Percentiles rank a stretch among this genome's conserved stretches.
phyloP scores from a whole-genome alignment of 108 stramenopile species.

The Thalassiosira profunda region DNA sequence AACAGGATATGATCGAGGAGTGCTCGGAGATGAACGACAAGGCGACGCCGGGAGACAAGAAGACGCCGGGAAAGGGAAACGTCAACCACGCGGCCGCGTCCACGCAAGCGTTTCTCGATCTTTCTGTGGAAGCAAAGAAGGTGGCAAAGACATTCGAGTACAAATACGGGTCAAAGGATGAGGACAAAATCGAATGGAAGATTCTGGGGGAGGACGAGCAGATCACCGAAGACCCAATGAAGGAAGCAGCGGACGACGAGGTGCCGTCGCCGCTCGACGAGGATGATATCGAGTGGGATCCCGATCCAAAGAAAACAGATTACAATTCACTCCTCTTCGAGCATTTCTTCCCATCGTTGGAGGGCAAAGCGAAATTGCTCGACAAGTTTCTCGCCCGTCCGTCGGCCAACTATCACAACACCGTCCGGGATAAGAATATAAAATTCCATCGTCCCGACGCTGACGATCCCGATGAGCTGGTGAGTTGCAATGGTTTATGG shows the following conservation, averaged over 20 bases:
- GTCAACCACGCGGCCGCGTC: no score
- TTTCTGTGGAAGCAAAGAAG: no score
- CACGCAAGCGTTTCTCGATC: no score
- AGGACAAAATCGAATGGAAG: conserved; percentile 1
- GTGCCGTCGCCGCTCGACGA: background rate
- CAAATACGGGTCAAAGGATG: background rate
- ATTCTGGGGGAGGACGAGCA: background rate
- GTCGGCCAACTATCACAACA: background rate
- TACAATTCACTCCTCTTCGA: background rate
- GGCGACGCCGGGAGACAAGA: no score
- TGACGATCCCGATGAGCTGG: conserved; percentile 11
- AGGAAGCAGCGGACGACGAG: background rate
- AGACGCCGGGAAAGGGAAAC: no score
- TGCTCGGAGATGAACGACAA: no score
- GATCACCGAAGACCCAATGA: background rate
- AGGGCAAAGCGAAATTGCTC: conserved; percentile 5
- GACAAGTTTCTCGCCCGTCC: conserved; percentile 3
- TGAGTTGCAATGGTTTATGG: conserved; percentile 6
- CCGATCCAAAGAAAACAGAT: conserved; percentile 1
- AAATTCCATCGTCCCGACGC: background rate
- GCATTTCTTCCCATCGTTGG: background rate
- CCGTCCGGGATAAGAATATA: background rate
- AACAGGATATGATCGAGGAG: no score
- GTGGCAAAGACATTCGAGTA: background rate
- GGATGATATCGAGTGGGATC: background rate